These are phyloP conservation scores for Kodamaea sagamina DNA, from an alignment of 805 yeast species.

Conservation along the genomic window DNA sequence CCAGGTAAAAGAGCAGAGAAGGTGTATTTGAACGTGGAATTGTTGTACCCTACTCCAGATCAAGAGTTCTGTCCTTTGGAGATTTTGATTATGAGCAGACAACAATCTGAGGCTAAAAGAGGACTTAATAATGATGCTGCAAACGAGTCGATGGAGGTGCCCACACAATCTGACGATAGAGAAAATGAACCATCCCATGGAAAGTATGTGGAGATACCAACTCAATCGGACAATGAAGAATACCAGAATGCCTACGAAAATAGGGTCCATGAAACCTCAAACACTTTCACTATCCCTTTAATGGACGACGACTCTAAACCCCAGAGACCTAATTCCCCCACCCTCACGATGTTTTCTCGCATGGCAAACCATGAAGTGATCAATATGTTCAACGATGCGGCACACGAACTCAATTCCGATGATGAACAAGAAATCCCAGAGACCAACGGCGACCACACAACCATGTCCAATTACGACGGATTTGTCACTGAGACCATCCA, in stretches of 20 bases:
- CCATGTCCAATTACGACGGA: conserved; percentile 39
- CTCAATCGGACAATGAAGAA: conserved; percentile 1
- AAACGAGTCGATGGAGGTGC: conserved; percentile 1
- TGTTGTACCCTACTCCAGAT: conserved; percentile 46
- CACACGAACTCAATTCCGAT: conserved; percentile 30
- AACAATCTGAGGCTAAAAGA: conserved; percentile 13
- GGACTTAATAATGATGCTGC: neutral
- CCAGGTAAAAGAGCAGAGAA: conserved; percentile 64
- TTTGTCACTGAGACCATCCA: conserved; percentile 53
- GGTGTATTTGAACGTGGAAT: conserved; percentile 58
- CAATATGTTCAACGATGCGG: conserved; percentile 70
- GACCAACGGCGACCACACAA: conserved; percentile 22
- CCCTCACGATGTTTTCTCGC: conserved; percentile 74
- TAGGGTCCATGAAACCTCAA: conserved; percentile 8
- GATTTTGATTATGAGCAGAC: conserved; percentile 55
- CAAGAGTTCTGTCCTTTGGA: conserved; percentile 68
- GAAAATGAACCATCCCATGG: neutral
- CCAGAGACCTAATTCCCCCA: conserved; percentile 59
- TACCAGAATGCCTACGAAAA: neutral
- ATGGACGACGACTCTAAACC: conserved; percentile 19
- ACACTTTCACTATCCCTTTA: conserved; percentile 47
- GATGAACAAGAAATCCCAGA: conserved; percentile 26
- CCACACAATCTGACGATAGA: conserved; percentile 1
- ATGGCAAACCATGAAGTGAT: conserved; percentile 74
- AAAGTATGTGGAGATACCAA: conserved; percentile 6